phyloP scores from a whole-genome alignment of 2,329 filamentous ascomycete genomes.

The Chaetoscypha palmicola region DNA sequence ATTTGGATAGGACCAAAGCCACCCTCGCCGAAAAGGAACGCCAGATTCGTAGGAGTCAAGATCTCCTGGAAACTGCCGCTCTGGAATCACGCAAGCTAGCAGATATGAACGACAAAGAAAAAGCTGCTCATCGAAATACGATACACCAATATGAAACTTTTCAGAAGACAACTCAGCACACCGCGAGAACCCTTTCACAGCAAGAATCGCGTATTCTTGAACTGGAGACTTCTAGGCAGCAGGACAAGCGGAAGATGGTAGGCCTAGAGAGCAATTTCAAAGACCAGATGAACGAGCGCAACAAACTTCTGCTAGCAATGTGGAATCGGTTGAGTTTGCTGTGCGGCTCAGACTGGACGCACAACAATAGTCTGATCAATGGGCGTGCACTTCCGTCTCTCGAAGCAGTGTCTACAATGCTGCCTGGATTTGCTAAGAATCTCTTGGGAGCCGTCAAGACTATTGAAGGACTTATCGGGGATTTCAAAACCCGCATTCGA shows the following conservation, averaged over 20 bases:
- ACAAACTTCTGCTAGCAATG: conserved; percentile 76
- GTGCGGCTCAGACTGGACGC: conserved; percentile 87
- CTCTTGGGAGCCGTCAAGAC: conserved; percentile 79
- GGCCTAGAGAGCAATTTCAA: conserved; percentile 70
- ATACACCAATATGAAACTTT: conserved; percentile 83
- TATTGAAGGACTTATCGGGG: conserved; percentile 70
- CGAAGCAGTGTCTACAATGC: conserved; percentile 77
- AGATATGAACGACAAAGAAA: conserved; percentile 87
- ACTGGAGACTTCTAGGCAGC: conserved; percentile 69
- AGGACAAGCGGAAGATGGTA: conserved; percentile 70
- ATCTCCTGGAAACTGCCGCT: conserved; percentile 78
- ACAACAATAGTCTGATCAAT: conserved; percentile 82
- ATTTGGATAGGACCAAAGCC: conserved; percentile 71
- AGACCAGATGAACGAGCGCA: conserved; percentile 83
- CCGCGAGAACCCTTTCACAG: conserved; percentile 76
- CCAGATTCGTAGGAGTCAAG: conserved; percentile 81
- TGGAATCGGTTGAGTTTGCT: conserved; percentile 84
- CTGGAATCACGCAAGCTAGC: conserved; percentile 78
- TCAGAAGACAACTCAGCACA: conserved; percentile 79
- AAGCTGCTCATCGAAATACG: conserved; percentile 75
- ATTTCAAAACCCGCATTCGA: conserved; percentile 74
- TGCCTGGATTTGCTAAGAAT: conserved; percentile 86
- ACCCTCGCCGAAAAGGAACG: conserved; percentile 85
- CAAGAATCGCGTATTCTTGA: conserved; percentile 81
- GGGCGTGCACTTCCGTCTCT: conserved; percentile 75